Evolutionary conservation across 768 basidiomycete genomes (phyloP), one percentile per base, ranked within the genome.

Genomic region (Rhizopogon vesiculosus): DNA sequence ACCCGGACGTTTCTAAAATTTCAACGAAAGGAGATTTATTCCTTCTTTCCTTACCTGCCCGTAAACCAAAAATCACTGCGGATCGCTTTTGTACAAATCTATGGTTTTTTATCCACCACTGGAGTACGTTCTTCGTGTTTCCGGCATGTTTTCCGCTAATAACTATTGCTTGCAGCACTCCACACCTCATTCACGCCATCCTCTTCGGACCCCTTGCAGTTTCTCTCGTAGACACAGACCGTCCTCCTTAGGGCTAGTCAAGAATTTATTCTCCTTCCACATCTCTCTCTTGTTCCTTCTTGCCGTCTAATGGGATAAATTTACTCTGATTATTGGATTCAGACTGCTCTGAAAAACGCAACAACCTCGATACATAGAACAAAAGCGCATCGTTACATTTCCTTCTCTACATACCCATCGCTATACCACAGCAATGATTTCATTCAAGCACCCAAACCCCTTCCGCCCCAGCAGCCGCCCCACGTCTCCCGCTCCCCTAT

Each of bases 381-480:
- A 28, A 44, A 56, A 18, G 3, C 29, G 12, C 42, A 51, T 2
- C 19, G 19, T 33, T 49, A 38, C 29, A 48, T 25, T 25, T 25
- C 25, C 5, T 25, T 18, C 7, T 35, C 9, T 42, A 49, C 61
- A 68, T 57, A 58, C 45, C 54, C 55, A 25, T 22, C 40, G 39
- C 57, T 53, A 60, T 51, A 62, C 41, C 51, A 57, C 43, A 41
- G 61, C 67, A 61, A 76, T 78, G 76, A 87, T 87, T 76, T 74
- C 84, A 43, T 79, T 86, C 67, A 88, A 84, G 74, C 76, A 81
- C 61, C 85, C 83, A 28, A 80, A 82, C 25, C 79, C 87, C 67
- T 82, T 88, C 69, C 80, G 82, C 46, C 83, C 87, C 4, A 65
- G 78, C 38, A 85, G 82, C 67, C 79, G 83, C 5, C 82, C 87